These are phyloP conservation scores for Wickerhamiella vanderwaltii DNA, from an alignment of 805 yeast genomes.

Conservation along the genomic window DNA sequence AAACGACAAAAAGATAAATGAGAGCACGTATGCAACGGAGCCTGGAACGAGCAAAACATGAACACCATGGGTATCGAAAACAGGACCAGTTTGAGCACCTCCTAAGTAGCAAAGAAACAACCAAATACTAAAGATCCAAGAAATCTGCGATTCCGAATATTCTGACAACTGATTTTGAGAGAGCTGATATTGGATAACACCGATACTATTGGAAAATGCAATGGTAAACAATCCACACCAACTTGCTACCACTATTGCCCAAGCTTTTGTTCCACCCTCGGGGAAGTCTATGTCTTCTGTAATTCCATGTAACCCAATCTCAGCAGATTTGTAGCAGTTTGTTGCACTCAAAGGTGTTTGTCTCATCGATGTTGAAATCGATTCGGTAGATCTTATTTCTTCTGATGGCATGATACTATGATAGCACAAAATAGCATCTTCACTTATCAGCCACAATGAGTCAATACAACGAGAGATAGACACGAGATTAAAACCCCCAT, in stretches of 20 bases:
- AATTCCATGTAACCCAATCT: neutral
- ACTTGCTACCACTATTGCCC: constrained; percentile 43
- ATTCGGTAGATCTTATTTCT: no score
- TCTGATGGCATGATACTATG: no score
- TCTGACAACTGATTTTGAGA: constrained; percentile 38
- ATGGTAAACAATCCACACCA: constrained; percentile 45
- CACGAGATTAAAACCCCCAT: no score
- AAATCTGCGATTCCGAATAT: constrained; percentile 37
- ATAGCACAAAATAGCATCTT: no score
- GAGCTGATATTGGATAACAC: constrained; percentile 56
- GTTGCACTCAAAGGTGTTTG: no score
- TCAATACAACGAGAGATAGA: no score
- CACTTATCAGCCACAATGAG: no score
- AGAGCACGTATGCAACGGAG: constrained; percentile 33
- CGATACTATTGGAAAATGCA: constrained; percentile 54
- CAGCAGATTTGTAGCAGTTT: no score
- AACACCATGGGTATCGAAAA: constrained; percentile 52
- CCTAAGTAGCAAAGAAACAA: constrained; percentile 31
- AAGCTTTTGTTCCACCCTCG: constrained; percentile 45
- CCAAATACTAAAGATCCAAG: constrained; percentile 52
- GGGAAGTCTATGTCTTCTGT: constrained; percentile 25
- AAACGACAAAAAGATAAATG: constrained; percentile 41
- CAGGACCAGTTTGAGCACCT: constrained; percentile 38
- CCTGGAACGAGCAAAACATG: constrained; percentile 36
- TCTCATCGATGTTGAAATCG: no score